Percentiles rank a stretch among this genome's conserved stretches.
Conservation (phyloP, 1,284 basidiomycete species). For the Austroboletus olivaceoglutinosus region DNA sequence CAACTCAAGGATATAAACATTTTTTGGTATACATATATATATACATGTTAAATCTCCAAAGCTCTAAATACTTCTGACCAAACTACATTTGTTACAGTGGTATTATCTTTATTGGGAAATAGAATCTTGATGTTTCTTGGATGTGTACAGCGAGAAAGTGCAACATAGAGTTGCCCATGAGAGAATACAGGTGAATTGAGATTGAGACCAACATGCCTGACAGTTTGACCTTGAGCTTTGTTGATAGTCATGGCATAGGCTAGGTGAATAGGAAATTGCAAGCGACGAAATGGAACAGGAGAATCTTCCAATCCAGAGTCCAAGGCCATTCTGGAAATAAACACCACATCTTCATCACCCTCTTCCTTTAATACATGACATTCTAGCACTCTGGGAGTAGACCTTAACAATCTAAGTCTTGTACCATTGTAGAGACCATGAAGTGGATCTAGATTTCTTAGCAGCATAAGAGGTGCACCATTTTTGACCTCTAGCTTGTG, state of each 20-base stretch:
- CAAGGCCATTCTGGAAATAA: neutral
- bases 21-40: neutral
- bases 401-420: neutral
- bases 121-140: neutral
- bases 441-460: neutral
- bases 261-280: constrained; percentile 33
- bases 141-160: neutral
- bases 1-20: neutral
- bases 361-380: neutral
- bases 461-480: neutral
- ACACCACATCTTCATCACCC: neutral
- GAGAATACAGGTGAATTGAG: neutral
- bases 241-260: constrained; percentile 41
- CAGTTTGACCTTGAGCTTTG: constrained; percentile 33
- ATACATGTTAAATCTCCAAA: neutral
- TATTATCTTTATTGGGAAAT: neutral
- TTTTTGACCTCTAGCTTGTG: neutral
- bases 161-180: neutral
- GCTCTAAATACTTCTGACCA: neutral
- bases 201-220: neutral
- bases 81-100: neutral
- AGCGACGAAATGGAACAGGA: neutral
- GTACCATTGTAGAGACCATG: neutral
- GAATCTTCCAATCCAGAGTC: neutral
- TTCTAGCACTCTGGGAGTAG: neutral